Evolutionary conservation across 2,329 filamentous ascomycete species (phyloP).

Genomic region (Aschersonia sp.): DNA sequence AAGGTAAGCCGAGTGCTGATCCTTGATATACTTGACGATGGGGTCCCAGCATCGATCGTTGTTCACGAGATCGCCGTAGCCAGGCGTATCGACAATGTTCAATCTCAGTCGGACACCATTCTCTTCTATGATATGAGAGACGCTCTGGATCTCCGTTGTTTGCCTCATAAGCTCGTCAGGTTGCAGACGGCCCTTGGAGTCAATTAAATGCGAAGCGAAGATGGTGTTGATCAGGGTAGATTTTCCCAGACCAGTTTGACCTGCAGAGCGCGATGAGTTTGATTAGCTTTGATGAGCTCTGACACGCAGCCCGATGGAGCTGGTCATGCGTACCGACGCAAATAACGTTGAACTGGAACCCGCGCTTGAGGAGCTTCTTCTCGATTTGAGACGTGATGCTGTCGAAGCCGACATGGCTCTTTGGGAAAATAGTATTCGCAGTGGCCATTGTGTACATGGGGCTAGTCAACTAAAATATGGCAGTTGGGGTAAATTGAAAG

Average conservation of each 20-base stretch:
- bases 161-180: conserved; percentile 88
- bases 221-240: conserved; percentile 99
- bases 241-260: conserved; percentile 96
- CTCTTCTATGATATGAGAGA: conserved; percentile 98
- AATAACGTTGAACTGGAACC: conserved; percentile 99
- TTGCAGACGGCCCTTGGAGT: conserved; percentile 88
- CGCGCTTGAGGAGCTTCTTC: conserved; percentile 98
- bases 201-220: conserved; percentile 97
- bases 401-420: conserved; percentile 99
- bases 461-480: conserved; percentile 2
- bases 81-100: conserved; percentile 98
- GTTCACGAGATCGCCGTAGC: conserved; percentile 97
- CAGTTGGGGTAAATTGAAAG: background rate
- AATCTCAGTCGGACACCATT: conserved; percentile 93
- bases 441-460: conserved; percentile 44
- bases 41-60: conserved; percentile 99
- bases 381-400: conserved; percentile 99
- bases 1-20: conserved; percentile 97
- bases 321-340: conserved; percentile 69
- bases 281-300: conserved; percentile 5
- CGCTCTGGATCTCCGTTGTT: conserved; percentile 95
- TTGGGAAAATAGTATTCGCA: conserved; percentile 63
- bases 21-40: conserved; percentile 99
- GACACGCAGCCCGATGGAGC: conserved; percentile 1
- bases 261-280: conserved; percentile 29